Evolutionary conservation across 75 land plant genomes (phyloP).

Genomic region (Pinus albicaulis): DNA sequence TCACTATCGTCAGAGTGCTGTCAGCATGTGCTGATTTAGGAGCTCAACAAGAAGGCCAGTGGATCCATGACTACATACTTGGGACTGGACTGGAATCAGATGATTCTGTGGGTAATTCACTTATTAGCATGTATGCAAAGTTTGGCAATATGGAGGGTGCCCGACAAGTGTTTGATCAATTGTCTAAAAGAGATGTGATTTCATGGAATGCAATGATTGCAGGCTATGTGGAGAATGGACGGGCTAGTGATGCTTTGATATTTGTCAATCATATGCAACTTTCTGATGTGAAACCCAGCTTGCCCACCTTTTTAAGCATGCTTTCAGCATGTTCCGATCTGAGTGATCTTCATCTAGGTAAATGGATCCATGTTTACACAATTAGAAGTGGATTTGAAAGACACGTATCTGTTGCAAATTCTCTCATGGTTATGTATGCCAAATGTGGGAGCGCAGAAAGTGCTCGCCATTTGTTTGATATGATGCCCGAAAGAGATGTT

Average conservation of each 20-base stretch:
- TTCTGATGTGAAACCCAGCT: constrained; percentile 24
- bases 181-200: constrained; percentile 7
- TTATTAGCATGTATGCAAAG: constrained; percentile 30
- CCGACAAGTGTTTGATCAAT: constrained; percentile 10
- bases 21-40: constrained; percentile 25
- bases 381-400: not conserved
- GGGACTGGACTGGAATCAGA: constrained; percentile 2
- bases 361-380: not conserved
- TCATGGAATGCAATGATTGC: constrained; percentile 30
- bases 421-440: constrained; percentile 46
- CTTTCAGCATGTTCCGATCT: constrained; percentile 31
- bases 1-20: constrained; percentile 19
- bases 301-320: constrained; percentile 23
- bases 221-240: constrained; percentile 19
- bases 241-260: constrained; percentile 23
- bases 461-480: constrained; percentile 45
- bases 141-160: constrained; percentile 22
- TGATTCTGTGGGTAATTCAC: constrained; percentile 7
- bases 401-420: not conserved
- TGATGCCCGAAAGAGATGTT: constrained; percentile 32
- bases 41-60: not conserved
- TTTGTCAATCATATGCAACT: constrained; percentile 32
- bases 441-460: constrained; percentile 39
- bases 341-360: constrained; percentile 12
- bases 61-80: constrained; percentile 10